phyloP scores from a whole-genome alignment of 306 rosid genomes.

The Gleditsia sinensis region DNA sequence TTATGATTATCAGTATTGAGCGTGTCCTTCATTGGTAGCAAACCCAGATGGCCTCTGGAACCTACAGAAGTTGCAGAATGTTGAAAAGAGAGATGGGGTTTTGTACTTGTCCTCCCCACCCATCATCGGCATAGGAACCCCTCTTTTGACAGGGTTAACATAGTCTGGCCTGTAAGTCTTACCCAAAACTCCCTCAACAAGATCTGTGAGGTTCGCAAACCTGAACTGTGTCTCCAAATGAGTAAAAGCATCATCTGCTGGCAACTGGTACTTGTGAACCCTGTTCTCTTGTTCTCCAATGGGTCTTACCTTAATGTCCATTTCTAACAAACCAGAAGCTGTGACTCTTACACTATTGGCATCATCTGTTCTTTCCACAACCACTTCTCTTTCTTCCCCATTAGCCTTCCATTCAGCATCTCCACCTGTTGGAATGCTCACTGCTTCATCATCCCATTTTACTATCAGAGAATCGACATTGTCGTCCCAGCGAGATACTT shows the following conservation, averaged over 20 bases:
- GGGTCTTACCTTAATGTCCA: slow-evolving; percentile 66
- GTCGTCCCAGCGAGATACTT: slow-evolving; percentile 65
- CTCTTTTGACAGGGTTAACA: slow-evolving; percentile 70
- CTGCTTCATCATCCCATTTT: slow-evolving; percentile 59
- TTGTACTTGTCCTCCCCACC: slow-evolving; percentile 75
- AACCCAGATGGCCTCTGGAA: slow-evolving; percentile 53
- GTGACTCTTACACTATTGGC: slow-evolving; percentile 58
- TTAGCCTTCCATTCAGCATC: slow-evolving; percentile 65
- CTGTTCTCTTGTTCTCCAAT: slow-evolving; percentile 66
- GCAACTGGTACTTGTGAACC: slow-evolving; percentile 74
- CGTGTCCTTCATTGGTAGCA: slow-evolving; percentile 38
- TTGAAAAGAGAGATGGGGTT: slow-evolving; percentile 52
- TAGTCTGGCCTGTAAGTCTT: slow-evolving; percentile 72
- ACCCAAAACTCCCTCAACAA: slow-evolving; percentile 76
- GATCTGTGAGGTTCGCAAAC: slow-evolving; percentile 49
- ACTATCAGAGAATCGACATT: slow-evolving; percentile 55
- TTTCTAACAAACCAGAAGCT: slow-evolving; percentile 56
- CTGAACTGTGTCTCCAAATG: slow-evolving; percentile 77
- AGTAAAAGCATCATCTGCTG: slow-evolving; percentile 64
- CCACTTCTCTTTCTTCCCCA: slow-evolving; percentile 54
- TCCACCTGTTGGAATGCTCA: slow-evolving; percentile 48
- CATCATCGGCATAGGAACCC: slow-evolving; percentile 81
- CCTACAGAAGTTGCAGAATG: slow-evolving; percentile 58
- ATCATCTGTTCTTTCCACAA: slow-evolving; percentile 73
- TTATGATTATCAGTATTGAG: slow-evolving; percentile 46